A percentile compares a stretch with the other conserved stretches of the same genome.
phyloP scores from a whole-genome alignment of 257 asterid species.

The Nicotiana tabacum region DNA sequence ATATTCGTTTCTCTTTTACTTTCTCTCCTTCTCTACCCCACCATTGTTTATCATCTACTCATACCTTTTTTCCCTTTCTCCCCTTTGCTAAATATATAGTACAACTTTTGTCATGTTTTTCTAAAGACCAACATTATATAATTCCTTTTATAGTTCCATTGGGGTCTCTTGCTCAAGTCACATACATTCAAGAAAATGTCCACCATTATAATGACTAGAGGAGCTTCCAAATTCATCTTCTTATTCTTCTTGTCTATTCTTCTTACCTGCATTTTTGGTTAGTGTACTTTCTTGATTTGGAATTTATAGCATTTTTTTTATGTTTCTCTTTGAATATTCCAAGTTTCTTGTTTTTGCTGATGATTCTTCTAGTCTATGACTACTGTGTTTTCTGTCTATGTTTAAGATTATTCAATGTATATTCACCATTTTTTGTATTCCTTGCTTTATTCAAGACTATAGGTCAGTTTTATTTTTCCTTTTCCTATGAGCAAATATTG shows the following conservation, averaged over 20 bases:
- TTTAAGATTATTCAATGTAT: neutral
- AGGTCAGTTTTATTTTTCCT: neutral
- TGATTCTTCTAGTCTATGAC: neutral
- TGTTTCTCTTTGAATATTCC: neutral
- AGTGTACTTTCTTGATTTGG: conserved; percentile 9
- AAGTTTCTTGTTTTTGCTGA: neutral
- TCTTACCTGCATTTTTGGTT: conserved; percentile 42
- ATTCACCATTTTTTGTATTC: neutral
- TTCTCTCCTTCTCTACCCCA: conserved; percentile 16
- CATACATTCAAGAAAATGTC: neutral
- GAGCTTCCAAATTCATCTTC: conserved; percentile 26
- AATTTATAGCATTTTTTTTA: neutral
- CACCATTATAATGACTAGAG: conserved; percentile 38
- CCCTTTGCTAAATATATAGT: neutral
- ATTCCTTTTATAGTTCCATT: conserved; percentile 17
- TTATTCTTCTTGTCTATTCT: conserved; percentile 31
- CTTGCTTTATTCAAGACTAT: neutral
- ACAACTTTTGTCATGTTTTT: conserved; percentile 1
- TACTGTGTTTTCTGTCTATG: neutral
- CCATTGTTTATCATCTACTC: conserved; percentile 25
- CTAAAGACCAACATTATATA: conserved; percentile 12
- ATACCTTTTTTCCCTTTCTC: conserved; percentile 8
- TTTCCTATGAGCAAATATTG: neutral
- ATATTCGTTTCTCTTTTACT: conserved; percentile 44
- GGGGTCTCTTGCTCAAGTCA: conserved; percentile 12